Percentiles rank a stretch among this genome's conserved stretches.
phyloP scores from a whole-genome alignment of 352 stramenopile genomes.

The Pythium aquatile region DNA sequence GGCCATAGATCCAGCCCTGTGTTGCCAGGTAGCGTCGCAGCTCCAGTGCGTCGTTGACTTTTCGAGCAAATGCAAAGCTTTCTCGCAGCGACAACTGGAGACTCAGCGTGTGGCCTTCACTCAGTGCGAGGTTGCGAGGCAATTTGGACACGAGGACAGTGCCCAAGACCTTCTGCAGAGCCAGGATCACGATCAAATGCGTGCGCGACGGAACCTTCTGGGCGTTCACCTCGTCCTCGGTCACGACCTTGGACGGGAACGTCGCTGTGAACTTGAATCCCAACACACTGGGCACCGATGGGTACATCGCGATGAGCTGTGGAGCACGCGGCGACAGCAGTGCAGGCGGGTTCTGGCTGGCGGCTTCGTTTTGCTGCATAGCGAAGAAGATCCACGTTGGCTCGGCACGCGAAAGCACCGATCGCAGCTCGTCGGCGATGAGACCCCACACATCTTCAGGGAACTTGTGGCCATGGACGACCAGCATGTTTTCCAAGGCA shows the following conservation, averaged over 20 bases:
- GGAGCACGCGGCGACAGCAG: slow-evolving; percentile 43
- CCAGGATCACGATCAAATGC: slow-evolving; percentile 66
- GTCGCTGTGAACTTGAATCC: slow-evolving; percentile 52
- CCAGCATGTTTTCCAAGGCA: slow-evolving; percentile 66
- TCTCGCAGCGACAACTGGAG: slow-evolving; percentile 59
- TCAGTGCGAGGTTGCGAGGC: slow-evolving; percentile 45
- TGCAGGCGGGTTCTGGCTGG: slow-evolving; percentile 12
- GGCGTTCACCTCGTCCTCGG: slow-evolving; percentile 49
- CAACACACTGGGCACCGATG: slow-evolving; percentile 44
- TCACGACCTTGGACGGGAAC: slow-evolving; percentile 59
- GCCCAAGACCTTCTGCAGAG: slow-evolving; percentile 60
- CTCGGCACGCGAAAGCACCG: slow-evolving; percentile 67
- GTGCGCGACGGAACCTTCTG: slow-evolving; percentile 62
- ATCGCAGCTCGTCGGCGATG: slow-evolving; percentile 77
- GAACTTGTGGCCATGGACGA: slow-evolving; percentile 78
- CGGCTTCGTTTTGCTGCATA: slow-evolving; percentile 24
- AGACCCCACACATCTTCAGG: slow-evolving; percentile 76
- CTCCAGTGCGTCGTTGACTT: slow-evolving; percentile 66
- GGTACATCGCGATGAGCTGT: slow-evolving; percentile 74
- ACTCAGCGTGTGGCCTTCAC: slow-evolving; percentile 49
- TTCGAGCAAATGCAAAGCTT: slow-evolving; percentile 67
- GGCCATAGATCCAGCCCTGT: slow-evolving; percentile 50
- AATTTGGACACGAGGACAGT: slow-evolving; percentile 60
- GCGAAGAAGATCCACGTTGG: slow-evolving; percentile 75
- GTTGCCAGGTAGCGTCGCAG: slow-evolving; percentile 48